Base-by-base conservation (phyloP, 805 yeast genomes). In the Ogataea glucozyma region DNA sequence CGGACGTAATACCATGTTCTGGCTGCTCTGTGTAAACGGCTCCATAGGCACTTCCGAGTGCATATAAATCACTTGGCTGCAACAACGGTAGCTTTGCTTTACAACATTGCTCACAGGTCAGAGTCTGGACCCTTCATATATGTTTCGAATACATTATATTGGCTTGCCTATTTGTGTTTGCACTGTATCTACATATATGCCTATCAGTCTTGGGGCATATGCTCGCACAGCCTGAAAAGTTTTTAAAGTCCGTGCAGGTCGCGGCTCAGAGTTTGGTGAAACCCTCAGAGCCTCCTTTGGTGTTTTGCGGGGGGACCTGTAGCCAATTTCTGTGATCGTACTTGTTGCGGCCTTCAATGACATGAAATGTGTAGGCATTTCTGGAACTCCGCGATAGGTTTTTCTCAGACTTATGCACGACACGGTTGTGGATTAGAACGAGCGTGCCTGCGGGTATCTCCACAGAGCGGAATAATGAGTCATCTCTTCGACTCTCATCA, bases 291-390 rank as follows among this genome's bases (percentile, higher is more conserved):
- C 91, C 90, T 8, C 40, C 31, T 10, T 64, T 65, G 6, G 53
- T 48, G 16, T 12, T 18, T 4, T 75, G 55, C 0, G 83, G 76
- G 2, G 93, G 93, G 4, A 85, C 79, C 56, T 86, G 95, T 26
- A 85, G 70, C 93, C 95, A 86, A 58, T 85, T 85, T 54, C 70
- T 61, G 17, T 66, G 64, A 57, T 85, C 93, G 54, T 84, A 86
- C 19, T 72, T 60, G 10, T 76, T 67, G 2, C 48, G 62, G 2
- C 91, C 91, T 40, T 86, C 93, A 43, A 86, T 83, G 32, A 83
- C 73, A 57, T 86, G 95, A 64, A 86, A 86, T 0, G 93, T 83
- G 62, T 85, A 86, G 0, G 89, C 93, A 56, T 71, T 84, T 48
- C 95, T 70, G 8, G 88, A 80, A 43, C 68, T 70, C 4, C 51